Percentiles rank a stretch among this genome's conserved stretches.
These are phyloP conservation scores for Fusarium bulbicola DNA, from an alignment of 2,329 filamentous ascomycete species.

Conservation along the genomic window DNA sequence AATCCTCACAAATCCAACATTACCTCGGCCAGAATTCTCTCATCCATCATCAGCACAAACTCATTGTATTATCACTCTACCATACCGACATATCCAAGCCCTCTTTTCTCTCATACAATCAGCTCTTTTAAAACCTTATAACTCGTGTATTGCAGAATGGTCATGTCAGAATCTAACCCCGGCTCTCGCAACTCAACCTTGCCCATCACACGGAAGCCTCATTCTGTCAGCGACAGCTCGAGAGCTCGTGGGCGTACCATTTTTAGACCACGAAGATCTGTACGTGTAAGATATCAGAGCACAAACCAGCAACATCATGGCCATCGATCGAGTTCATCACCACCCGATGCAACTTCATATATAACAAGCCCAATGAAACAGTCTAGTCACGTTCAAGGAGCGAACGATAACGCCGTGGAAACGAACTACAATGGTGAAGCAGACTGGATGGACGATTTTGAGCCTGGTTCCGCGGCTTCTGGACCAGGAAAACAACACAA, in stretches of 20 bases:
- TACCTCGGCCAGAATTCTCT: not conserved
- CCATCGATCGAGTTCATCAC: conserved; percentile 8
- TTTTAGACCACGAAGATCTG: conserved; percentile 39
- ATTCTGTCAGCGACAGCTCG: conserved; percentile 18
- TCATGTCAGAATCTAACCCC: conserved; percentile 42
- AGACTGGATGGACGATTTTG: not conserved
- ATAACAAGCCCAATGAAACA: not conserved
- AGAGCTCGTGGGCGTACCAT: conserved; percentile 42
- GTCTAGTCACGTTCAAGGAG: not conserved
- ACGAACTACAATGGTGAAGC: not conserved
- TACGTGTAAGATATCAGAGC: conserved; percentile 32
- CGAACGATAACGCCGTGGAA: not conserved
- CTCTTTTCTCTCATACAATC: conserved; percentile 28
- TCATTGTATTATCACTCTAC: conserved; percentile 20
- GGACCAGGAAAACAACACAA: not conserved
- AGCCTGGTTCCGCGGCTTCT: not conserved
- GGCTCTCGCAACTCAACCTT: conserved; percentile 34
- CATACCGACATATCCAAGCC: not conserved
- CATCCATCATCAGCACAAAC: conserved; percentile 11
- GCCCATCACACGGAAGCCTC: conserved; percentile 16
- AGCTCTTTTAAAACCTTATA: conserved; percentile 30
- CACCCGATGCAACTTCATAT: not conserved
- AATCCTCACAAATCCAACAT: not conserved
- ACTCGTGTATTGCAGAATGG: conserved; percentile 40
- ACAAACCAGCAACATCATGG: not conserved